These are phyloP conservation scores for Haberlea rhodopensis DNA, from an alignment of 257 asterid species.

Conservation along the genomic window DNA sequence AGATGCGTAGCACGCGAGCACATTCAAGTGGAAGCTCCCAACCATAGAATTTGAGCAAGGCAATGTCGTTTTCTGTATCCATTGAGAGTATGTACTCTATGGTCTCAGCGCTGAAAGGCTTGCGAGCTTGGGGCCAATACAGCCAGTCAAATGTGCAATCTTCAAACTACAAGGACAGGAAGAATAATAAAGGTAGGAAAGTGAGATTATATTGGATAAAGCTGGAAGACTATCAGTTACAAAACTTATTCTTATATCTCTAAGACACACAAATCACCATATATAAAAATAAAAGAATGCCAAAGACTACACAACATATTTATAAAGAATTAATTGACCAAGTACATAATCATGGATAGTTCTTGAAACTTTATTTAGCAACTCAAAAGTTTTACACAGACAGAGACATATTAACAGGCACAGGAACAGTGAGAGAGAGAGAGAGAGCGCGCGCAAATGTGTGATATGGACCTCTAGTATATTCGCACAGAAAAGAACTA, in stretches of 20 bases:
- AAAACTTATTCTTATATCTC: not conserved
- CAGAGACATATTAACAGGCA: too few relatives aligned
- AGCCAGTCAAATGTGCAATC: constrained; percentile 95
- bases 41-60: constrained; percentile 68
- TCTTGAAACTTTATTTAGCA: not conserved
- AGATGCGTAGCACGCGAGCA: constrained; percentile 70
- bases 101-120: constrained; percentile 57
- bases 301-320: too few relatives aligned
- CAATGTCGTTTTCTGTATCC: constrained; percentile 76
- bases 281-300: too few relatives aligned
- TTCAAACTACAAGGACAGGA: constrained; percentile 44
- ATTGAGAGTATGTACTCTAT: constrained; percentile 55
- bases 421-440: too few relatives aligned
- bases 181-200: constrained; percentile 1
- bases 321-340: not conserved
- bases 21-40: constrained; percentile 72
- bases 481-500: not conserved
- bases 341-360: not conserved
- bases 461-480: too few relatives aligned
- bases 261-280: not conserved
- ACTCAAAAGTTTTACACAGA: too few relatives aligned
- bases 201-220: constrained; percentile 10
- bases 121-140: constrained; percentile 89
- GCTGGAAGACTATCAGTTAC: constrained; percentile 1
- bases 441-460: too few relatives aligned